A percentile compares a stretch with the other conserved stretches of the same genome.
Evolutionary conservation across 1,284 basidiomycete genomes (phyloP).

Genomic region (Trichosporon asahii): DNA sequence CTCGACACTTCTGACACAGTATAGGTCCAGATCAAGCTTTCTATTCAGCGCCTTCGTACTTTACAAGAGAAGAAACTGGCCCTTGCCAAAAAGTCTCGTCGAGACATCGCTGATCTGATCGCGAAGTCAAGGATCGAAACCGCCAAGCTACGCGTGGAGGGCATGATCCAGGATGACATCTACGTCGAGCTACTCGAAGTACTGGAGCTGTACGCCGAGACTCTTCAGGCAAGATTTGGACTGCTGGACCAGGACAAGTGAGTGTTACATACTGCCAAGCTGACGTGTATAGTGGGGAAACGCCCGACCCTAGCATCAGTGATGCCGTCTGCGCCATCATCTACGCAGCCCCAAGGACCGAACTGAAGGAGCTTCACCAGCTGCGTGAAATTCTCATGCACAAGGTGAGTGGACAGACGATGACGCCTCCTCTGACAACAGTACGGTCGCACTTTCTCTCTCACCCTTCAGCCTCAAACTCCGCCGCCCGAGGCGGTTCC

Average conservation of each 20-base stretch:
- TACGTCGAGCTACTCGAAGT: constrained; percentile 76
- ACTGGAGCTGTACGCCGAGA: constrained; percentile 87
- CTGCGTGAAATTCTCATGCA: constrained; percentile 91
- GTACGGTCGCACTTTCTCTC: constrained; percentile 48
- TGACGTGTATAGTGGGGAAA: constrained; percentile 58
- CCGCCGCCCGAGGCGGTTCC: constrained; percentile 55
- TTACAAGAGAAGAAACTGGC: constrained; percentile 92
- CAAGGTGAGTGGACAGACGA: constrained; percentile 50
- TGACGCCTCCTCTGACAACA: constrained; percentile 20
- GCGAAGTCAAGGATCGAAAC: constrained; percentile 49
- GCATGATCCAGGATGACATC: constrained; percentile 52
- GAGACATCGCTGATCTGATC: constrained; percentile 53
- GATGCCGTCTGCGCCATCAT: constrained; percentile 77
- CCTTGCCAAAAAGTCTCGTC: constrained; percentile 66
- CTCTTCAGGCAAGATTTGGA: constrained; percentile 86
- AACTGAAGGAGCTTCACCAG: constrained; percentile 87
- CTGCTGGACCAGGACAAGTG: constrained; percentile 63
- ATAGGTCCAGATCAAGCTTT: constrained; percentile 58
- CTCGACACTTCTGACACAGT: too few relatives aligned
- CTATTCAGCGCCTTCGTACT: constrained; percentile 83
- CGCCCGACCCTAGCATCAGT: constrained; percentile 74
- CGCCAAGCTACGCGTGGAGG: constrained; percentile 47
- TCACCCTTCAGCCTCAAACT: constrained; percentile 50
- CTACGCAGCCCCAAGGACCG: constrained; percentile 83
- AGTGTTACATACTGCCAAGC: constrained; percentile 6